A percentile compares a stretch with the other conserved stretches of the same genome.
These are phyloP conservation scores for Zelonia costaricensis DNA, from an alignment of 208 protist species.

Conservation along the genomic window DNA sequence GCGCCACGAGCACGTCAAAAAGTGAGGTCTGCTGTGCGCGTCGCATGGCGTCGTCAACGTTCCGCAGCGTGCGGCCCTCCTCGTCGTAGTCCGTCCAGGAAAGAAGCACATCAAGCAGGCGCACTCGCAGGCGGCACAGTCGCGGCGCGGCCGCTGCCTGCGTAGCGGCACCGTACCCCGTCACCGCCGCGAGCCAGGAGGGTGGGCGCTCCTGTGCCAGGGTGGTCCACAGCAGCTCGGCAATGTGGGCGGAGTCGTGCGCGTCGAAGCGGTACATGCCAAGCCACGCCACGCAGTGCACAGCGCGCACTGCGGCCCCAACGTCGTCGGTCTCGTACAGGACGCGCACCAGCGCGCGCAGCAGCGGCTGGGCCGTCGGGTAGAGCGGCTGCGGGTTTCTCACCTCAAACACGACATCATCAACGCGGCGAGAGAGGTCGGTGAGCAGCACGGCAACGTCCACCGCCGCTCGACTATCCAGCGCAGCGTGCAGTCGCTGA, in stretches of 20 bases:
- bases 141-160: background rate
- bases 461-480: constrained; percentile 37
- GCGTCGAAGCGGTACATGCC: constrained; percentile 79
- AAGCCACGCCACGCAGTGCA: constrained; percentile 62
- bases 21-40: constrained; percentile 25
- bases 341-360: constrained; percentile 38
- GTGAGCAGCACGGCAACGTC: constrained; percentile 44
- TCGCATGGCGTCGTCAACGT: constrained; percentile 53
- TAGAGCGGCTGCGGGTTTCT: constrained; percentile 9
- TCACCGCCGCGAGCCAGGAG: constrained; percentile 1
- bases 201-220: constrained; percentile 6
- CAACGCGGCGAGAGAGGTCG: constrained; percentile 37
- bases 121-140: constrained; percentile 40
- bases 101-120: constrained; percentile 80
- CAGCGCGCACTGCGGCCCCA: constrained; percentile 40
- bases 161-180: background rate
- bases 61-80: constrained; percentile 63
- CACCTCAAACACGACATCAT: constrained; percentile 34
- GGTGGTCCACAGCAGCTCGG: constrained; percentile 13
- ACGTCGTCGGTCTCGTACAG: constrained; percentile 48
- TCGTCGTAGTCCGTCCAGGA: constrained; percentile 75
- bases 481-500: constrained; percentile 13
- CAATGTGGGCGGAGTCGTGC: constrained; percentile 40
- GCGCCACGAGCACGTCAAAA: constrained; percentile 40
- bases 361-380: constrained; percentile 1